phyloP scores from a whole-genome alignment of 2,329 filamentous ascomycete genomes.

The Pochonia chlamydosporia region DNA sequence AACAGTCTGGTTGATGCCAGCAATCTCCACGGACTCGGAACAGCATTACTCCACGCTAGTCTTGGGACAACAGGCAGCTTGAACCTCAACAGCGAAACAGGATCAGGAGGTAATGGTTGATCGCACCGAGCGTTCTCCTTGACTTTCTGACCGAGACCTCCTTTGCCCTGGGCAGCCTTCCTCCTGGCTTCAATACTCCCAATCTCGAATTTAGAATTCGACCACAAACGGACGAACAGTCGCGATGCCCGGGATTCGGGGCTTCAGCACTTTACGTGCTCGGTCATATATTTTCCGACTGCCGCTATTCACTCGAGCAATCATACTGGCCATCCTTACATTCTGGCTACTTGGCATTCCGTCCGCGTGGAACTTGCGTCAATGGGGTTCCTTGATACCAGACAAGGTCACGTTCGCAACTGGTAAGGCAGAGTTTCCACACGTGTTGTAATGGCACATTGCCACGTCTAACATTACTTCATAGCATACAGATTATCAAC shows the following conservation, averaged over 20 bases:
- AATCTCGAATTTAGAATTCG: background rate
- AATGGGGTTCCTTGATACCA: constrained; percentile 77
- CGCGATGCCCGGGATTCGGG: constrained; percentile 16
- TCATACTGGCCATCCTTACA: constrained; percentile 57
- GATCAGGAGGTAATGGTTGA: background rate
- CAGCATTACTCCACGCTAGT: background rate
- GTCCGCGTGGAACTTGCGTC: constrained; percentile 62
- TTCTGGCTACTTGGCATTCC: constrained; percentile 63
- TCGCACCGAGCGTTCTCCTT: too few relatives aligned
- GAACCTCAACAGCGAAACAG: background rate
- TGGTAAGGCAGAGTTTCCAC: constrained; percentile 56
- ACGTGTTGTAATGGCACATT: too few relatives aligned
- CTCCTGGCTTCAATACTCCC: background rate
- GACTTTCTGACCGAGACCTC: too few relatives aligned
- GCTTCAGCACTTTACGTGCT: constrained; percentile 65
- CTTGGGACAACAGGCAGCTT: background rate
- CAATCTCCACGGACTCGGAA: background rate
- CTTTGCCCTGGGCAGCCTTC: background rate
- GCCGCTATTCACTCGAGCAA: constrained; percentile 77
- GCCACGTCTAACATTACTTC: background rate
- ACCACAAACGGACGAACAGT: background rate
- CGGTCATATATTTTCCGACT: constrained; percentile 78
- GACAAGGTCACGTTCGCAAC: constrained; percentile 64
- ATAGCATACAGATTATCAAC: constrained; percentile 90
- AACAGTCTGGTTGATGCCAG: background rate